A percentile compares a stretch with the other conserved stretches of the same genome.
These are phyloP conservation scores for Rhypophila decipiens DNA, from an alignment of 495 filamentous ascomycete genomes.

Conservation along the genomic window DNA sequence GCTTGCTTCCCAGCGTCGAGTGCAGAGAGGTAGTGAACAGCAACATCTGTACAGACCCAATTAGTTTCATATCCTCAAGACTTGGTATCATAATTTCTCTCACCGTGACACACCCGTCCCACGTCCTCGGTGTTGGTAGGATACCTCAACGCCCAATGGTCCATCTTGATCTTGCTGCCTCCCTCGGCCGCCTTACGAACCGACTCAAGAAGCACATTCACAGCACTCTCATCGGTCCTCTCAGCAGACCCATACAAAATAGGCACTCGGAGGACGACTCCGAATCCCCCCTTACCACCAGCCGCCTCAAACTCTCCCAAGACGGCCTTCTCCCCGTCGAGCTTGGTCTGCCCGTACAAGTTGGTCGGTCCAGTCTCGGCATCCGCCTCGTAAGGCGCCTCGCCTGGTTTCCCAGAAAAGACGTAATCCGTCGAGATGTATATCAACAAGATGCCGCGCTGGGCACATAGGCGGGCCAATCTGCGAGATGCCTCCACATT, in stretches of 20 bases:
- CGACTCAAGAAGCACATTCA: constrained; percentile 72
- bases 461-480: constrained; percentile 61
- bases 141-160: constrained; percentile 81
- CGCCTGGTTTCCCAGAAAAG: constrained; percentile 73
- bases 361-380: constrained; percentile 66
- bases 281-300: constrained; percentile 45
- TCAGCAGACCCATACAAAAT: constrained; percentile 72
- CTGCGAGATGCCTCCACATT: constrained; percentile 66
- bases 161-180: constrained; percentile 64
- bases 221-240: constrained; percentile 66
- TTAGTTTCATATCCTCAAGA: background rate
- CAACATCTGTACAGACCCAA: constrained; percentile 42
- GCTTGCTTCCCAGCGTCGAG: constrained; percentile 22
- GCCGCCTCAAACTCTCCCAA: constrained; percentile 50
- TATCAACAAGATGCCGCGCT: constrained; percentile 62
- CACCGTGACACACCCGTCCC: constrained; percentile 62
- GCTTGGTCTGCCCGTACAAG: constrained; percentile 82
- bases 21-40: constrained; percentile 55
- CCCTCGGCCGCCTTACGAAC: constrained; percentile 61
- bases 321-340: constrained; percentile 73
- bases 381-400: constrained; percentile 74
- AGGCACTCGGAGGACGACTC: constrained; percentile 75
- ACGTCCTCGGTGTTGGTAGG: constrained; percentile 87
- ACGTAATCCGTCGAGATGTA: constrained; percentile 98
- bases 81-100: background rate